Conservation (phyloP, 1,284 basidiomycete species). For the Rugiboletus extremiorientalis region DNA sequence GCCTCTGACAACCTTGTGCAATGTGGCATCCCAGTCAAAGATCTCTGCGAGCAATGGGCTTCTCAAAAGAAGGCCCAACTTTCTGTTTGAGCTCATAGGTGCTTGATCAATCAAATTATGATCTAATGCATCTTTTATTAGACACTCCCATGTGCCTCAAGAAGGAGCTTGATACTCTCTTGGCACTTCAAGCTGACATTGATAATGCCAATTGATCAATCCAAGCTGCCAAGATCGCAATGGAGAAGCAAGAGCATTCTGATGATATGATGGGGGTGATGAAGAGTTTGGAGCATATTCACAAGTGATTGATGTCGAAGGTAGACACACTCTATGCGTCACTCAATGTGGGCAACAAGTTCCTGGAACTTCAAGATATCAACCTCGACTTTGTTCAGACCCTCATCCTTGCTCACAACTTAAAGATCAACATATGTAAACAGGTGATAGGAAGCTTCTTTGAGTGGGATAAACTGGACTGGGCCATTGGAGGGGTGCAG, state of each 20-base stretch:
- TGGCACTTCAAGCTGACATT: constrained; percentile 38
- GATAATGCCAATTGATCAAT: constrained; percentile 29
- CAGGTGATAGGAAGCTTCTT: constrained; percentile 38
- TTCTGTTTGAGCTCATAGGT: background rate
- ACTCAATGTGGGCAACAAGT: constrained; percentile 28
- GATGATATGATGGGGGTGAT: background rate
- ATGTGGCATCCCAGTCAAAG: constrained; percentile 5
- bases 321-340: constrained; percentile 37
- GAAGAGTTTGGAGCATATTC: background rate
- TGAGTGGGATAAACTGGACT: constrained; percentile 34
- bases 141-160: constrained; percentile 36
- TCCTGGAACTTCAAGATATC: constrained; percentile 32
- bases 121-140: constrained; percentile 9
- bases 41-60: constrained; percentile 28
- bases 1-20: constrained; percentile 1
- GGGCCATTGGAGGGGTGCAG: background rate
- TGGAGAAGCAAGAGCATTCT: constrained; percentile 7
- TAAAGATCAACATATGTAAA: constrained; percentile 41
- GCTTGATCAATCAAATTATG: background rate
- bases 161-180: constrained; percentile 38
- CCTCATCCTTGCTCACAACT: constrained; percentile 34
- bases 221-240: background rate
- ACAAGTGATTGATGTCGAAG: constrained; percentile 12
- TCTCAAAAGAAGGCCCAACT: constrained; percentile 3
- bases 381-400: constrained; percentile 33